Base-by-base conservation (phyloP, 1,284 basidiomycete genomes). In the Melampsora larici-populina region DNA sequence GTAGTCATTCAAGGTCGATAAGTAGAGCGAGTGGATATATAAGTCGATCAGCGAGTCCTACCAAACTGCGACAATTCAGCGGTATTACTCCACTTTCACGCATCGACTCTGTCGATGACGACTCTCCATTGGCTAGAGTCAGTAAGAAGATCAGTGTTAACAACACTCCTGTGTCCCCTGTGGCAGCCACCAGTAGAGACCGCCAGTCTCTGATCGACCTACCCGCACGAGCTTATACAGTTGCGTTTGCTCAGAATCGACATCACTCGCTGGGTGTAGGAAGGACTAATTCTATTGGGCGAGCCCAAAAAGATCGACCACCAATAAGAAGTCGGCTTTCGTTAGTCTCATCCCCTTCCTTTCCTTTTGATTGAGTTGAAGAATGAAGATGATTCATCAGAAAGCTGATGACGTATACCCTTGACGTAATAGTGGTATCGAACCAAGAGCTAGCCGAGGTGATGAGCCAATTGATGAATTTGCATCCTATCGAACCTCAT, bases 241-340 rank as follows among this genome's bases (percentile, higher is more conserved):
- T 76, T n/a, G 60, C 74, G 9, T 76, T 76, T 36, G 46, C 74
- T 17, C 65, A 76, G 40, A 40, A 69, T n/a, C 64, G 74, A 21
- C 31, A 76, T 24, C 24, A 62, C 0, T 67, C 66, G 13, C 40
- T 76, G 15, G 66, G 67, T 7, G 65, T 33, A 13, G 55, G n/a
- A 58, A 29, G n/a, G 55, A 29, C 26, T 58, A 18, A 58, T 43
- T 43, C 40, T 43, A 43, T 43, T 43, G 55, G 55, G 55, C 55
- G 55, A 58, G 26, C 55, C 40, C 40, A 43, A 43, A 43, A 43
- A 43, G 40, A 43, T 43, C 40, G 40, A 43, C 40, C 13, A 43
- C 6, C 7, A 43, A 11, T 11, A 43, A 43, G 40, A 13, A 58
- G 26, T 18, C 21, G 55, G 55, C 26, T 58, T n/a, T 58, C 55